Evolutionary conservation across 192 early-diverging fungal genomes (phyloP).

Genomic region (Coemansia asiatica): DNA sequence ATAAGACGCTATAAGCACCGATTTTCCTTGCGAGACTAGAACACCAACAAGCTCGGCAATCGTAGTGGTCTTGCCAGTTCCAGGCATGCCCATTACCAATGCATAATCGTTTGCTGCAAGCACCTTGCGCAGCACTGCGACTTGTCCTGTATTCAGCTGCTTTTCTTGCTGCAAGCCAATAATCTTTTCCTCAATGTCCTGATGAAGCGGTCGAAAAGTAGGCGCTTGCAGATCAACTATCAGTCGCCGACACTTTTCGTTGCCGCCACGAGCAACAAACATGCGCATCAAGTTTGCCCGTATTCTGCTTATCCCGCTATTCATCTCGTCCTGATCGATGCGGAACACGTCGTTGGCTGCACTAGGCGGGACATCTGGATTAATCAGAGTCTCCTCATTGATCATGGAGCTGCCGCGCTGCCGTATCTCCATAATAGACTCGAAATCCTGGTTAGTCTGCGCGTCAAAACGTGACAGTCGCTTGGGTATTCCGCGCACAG

Average conservation of each 20-base stretch:
- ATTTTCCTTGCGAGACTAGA: slow-evolving; percentile 67
- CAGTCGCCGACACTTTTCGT: slow-evolving; percentile 60
- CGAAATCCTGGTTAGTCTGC: slow-evolving; percentile 59
- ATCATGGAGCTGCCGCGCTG: slow-evolving; percentile 9
- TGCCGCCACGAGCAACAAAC: slow-evolving; percentile 56
- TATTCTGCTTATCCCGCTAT: slow-evolving; percentile 64
- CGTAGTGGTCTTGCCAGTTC: slow-evolving; percentile 93
- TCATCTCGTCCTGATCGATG: slow-evolving; percentile 85
- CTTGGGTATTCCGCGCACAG: slow-evolving; percentile 66
- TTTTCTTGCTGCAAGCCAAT: slow-evolving; percentile 18
- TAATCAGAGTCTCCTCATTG: slow-evolving; percentile 25
- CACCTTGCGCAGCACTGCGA: slow-evolving; percentile 67
- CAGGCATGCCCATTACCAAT: slow-evolving; percentile 94
- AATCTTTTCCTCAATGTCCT: slow-evolving; percentile 19
- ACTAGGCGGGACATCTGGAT: slow-evolving; percentile 30
- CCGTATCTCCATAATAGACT: slow-evolving; percentile 43
- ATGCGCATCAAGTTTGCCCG: slow-evolving; percentile 77
- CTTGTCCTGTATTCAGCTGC: slow-evolving; percentile 73
- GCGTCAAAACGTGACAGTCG: slow-evolving; percentile 58
- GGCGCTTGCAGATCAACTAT: slow-evolving; percentile 82
- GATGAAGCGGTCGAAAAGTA: slow-evolving; percentile 49
- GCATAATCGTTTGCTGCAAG: slow-evolving; percentile 80
- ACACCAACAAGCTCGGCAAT: slow-evolving; percentile 74
- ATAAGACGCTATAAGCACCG: slow-evolving; percentile 84
- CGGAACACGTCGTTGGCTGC: slow-evolving; percentile 52